Evolutionary conservation across 2,329 filamentous ascomycete genomes (phyloP), one percentile per base, ranked within the genome.

Genomic region (Neofusicoccum ribis): DNA sequence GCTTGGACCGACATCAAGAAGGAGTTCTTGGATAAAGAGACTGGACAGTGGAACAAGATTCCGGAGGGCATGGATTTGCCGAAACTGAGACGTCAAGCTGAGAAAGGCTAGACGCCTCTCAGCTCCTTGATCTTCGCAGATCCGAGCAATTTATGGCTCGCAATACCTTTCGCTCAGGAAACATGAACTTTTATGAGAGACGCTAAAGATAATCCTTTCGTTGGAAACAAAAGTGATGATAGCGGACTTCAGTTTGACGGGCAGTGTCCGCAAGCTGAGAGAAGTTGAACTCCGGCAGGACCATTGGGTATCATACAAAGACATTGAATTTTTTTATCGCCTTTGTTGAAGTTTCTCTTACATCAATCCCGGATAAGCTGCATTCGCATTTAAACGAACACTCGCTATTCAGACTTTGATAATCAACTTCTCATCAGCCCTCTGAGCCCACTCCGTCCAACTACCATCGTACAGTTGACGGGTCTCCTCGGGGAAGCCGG

Each of bases 401-500:
- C 15, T 37, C 27, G n/a, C 11, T 15, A 37, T 47, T 60, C 15
- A 64, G 50, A 49, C 79, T 75, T 88, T 90, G 61, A 81, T 72
- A 70, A 91, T 90, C 67, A 91, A 78, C 65, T 85, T 84, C 46
- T 91, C 88, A 2, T 84, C 82, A 27, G 86, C 87, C 64, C 88
- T 81, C 72, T 90, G 88, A 43, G 88, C 88, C 87, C 88, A 91
- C 88, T 83, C 96, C 86, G 95, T 98, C 95, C 95, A 99, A 78
- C 93, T 97, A 54, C 95, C 95, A 77, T 99, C 95, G 73, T 99
- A 99, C 23, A 99, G 84, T 74, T 86, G 89, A 70, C 91, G 86
- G 63, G 86, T 86, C 67, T 88, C 85, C 3, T 86, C 82, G 1
- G 90, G 91, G 73, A 88, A 93, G 1, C 88, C 89, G 23, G 93